A percentile compares a stretch with the other conserved stretches of the same genome.
Evolutionary conservation across 179 eudicot species (phyloP).

Genomic region (Camellia oleifera): DNA sequence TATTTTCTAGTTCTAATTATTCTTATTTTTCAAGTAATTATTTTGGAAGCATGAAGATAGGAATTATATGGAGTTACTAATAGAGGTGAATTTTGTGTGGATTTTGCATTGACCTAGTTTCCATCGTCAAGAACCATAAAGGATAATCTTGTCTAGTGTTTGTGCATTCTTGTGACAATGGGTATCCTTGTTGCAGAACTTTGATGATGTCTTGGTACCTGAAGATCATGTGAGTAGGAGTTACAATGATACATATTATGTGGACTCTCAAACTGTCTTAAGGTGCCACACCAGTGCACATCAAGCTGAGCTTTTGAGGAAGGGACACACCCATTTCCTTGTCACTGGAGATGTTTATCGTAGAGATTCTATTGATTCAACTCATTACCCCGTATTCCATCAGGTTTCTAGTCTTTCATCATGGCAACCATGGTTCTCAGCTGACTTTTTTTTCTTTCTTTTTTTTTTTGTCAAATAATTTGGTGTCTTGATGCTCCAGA

Average conservation of each 20-base stretch:
- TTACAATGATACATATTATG: conserved; percentile 91
- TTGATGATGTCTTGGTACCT: conserved; percentile 96
- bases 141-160: not conserved
- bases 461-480: not conserved
- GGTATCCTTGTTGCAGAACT: conserved; percentile 66
- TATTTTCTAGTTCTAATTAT: not conserved
- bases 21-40: not conserved
- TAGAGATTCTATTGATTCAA: conserved; percentile 82
- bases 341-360: conserved; percentile 94
- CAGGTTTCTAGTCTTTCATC: conserved; percentile 47
- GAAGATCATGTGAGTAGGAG: conserved; percentile 97
- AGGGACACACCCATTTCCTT: conserved; percentile 74
- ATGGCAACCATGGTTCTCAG: not conserved
- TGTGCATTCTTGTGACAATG: conserved; percentile 20
- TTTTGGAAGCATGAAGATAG: not conserved
- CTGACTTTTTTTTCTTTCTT: conserved; percentile 6
- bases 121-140: not conserved
- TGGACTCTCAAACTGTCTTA: conserved; percentile 75
- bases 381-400: conserved; percentile 95
- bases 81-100: not conserved
- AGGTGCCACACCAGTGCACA: conserved; percentile 99
- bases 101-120: not conserved
- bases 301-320: conserved; percentile 71
- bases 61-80: not conserved
- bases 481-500: conserved; percentile 38